phyloP scores from a whole-genome alignment of 78 protist species.

The slime mould (Dictyostelium discoideum) region dicty_2.7 NC_007089.4:863001-863500 shows the following conservation, averaged over 20 bases:
- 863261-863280: background rate
- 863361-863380: constrained; percentile 62
- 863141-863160: constrained; percentile 34
- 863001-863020: constrained; percentile 72
- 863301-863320: constrained; percentile 29
- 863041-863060: constrained; percentile 54
- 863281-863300: constrained; percentile 50
- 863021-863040: constrained; percentile 61
- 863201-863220: background rate
- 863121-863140: constrained; percentile 48
- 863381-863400: constrained; percentile 82
- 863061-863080: too few species aligned
- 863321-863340: background rate
- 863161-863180: constrained; percentile 63
- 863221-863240: background rate
- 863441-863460: constrained; percentile 74
- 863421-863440: constrained; percentile 59
- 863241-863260: background rate
- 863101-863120: constrained; percentile 28
- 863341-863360: constrained; percentile 28
- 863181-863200: constrained; percentile 39
- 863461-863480: constrained; percentile 32
- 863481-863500: constrained; percentile 24
- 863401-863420: constrained; percentile 47
- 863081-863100: constrained; percentile 14